Percentiles rank a stretch among this genome's conserved stretches.
phyloP scores from a whole-genome alignment of 2,329 filamentous ascomycete genomes.

The Phoma herbarum region DNA sequence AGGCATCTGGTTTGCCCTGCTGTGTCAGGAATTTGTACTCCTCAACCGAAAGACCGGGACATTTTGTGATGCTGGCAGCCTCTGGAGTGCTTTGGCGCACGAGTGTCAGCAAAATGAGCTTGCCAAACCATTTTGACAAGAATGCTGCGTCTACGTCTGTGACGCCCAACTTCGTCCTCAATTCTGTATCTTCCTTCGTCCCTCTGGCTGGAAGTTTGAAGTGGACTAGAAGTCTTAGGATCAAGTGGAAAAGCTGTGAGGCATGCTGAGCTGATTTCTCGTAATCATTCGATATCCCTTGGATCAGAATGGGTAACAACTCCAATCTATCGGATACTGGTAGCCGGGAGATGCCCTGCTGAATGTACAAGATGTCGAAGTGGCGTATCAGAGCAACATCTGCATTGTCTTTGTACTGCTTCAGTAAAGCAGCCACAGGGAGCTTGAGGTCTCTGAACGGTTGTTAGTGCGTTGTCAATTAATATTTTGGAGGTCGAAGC shows the following conservation, averaged over 20 bases:
- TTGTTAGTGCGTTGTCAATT: slow-evolving; percentile 22
- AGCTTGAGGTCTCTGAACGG: slow-evolving; percentile 68
- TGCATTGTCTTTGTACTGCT: slow-evolving; percentile 83
- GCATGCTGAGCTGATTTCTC: slow-evolving; percentile 63
- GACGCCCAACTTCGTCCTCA: slow-evolving; percentile 73
- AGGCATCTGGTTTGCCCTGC: slow-evolving; percentile 73
- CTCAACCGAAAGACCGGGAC: slow-evolving; percentile 69
- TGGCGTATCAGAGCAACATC: slow-evolving; percentile 79
- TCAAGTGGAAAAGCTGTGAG: slow-evolving; percentile 80
- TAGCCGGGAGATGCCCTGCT: slow-evolving; percentile 77
- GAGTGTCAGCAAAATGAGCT: slow-evolving; percentile 73
- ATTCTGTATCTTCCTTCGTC: slow-evolving; percentile 75
- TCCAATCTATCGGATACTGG: slow-evolving; percentile 70
- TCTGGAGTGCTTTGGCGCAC: slow-evolving; percentile 52
- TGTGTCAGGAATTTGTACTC: slow-evolving; percentile 75
- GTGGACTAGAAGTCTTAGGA: slow-evolving; percentile 77
- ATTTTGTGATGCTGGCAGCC: slow-evolving; percentile 51
- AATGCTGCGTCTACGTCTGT: slow-evolving; percentile 76
- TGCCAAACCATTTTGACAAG: slow-evolving; percentile 77
- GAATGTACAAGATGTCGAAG: slow-evolving; percentile 88
- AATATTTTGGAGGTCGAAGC: slow-evolving; percentile 23
- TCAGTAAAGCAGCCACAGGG: slow-evolving; percentile 82
- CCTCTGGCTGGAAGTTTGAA: slow-evolving; percentile 78
- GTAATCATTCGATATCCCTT: slow-evolving; percentile 70
- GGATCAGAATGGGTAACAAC: slow-evolving; percentile 74